Evolutionary conservation across 306 rosid species (phyloP), one percentile per base, ranked within the genome.

Genomic region (Malus domestica): DNA sequence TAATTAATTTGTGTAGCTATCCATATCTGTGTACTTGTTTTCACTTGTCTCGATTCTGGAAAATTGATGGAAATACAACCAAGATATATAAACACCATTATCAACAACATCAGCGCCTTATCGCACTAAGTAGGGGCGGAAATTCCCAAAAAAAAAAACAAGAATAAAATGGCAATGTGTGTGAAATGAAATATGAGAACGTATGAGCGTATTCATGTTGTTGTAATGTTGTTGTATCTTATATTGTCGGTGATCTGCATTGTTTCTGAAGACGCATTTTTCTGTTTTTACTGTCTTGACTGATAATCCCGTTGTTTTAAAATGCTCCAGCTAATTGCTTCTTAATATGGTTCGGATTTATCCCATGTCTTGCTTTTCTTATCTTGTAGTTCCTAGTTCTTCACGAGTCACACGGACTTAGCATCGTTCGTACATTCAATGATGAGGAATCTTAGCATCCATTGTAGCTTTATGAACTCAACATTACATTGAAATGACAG

Each of bases 21-120:
- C 65, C 63, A 63, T 78, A 16, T 58, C 23, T 61, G 33, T 70
- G 16, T 83, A 75, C 35, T 73, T 79, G 68, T 2, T 70, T 70
- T 73, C 52, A 67, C 70, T 84, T 70, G 78, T 64, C 71, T 70
- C 20, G 65, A 52, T 46, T 61, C 68, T 66, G 54, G 73, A 55
- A 57, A n/a, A 8, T 19, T 59, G 44, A 55, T 35, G 3, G 76
- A 63, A 49, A 44, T 67, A 29, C 46, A 49, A 15, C 19, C 54
- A 51, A 51, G 20, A 51, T 51, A 49, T 49, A 8, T 15, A 49
- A 15, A 15, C 55, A 49, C 8, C 20, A 15, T 49, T 49, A 7
- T 7, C 42, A 7, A 38, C 42, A 38, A 38, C 42, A 38, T 7
- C 42, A 1, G 0, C 9, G 42, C 42, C 42, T 38, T 38, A 38